These are phyloP conservation scores for Batkoa obscura DNA, from an alignment of 371 early-diverging fungal genomes.

Conservation along the genomic window DNA sequence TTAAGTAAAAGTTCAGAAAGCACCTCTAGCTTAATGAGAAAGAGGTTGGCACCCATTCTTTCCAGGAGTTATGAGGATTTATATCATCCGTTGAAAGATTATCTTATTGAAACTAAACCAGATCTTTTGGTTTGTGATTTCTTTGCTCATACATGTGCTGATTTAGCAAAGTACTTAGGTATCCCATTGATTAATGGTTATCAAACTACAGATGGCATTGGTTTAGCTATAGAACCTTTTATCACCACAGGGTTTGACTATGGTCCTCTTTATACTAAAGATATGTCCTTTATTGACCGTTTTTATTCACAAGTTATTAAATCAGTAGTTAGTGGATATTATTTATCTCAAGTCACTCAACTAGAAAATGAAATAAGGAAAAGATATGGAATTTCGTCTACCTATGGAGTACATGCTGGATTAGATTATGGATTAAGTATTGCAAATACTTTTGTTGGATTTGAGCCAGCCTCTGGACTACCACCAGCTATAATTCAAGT, in stretches of 20 bases:
- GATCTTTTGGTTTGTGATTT: constrained; percentile 2
- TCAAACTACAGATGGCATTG: background rate
- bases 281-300: background rate
- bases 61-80: too few species aligned
- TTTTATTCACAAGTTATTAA: background rate
- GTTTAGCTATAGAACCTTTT: background rate
- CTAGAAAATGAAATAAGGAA: background rate
- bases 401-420: background rate
- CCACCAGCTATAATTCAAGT: background rate
- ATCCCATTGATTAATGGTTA: background rate
- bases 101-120: too few species aligned
- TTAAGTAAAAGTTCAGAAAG: too few species aligned
- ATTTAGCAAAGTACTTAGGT: background rate
- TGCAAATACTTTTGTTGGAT: constrained; percentile 2
- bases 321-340: background rate
- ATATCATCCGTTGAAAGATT: too few species aligned
- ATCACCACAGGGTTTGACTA: background rate
- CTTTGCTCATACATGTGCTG: background rate
- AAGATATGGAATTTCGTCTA: background rate
- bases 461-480: background rate
- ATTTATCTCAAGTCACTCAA: background rate
- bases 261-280: background rate
- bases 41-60: background rate
- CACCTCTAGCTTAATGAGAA: background rate
- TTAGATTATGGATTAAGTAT: background rate